These are phyloP conservation scores for Amphirosellinia nigrospora DNA, from an alignment of 495 filamentous ascomycete species.

Conservation along the genomic window DNA sequence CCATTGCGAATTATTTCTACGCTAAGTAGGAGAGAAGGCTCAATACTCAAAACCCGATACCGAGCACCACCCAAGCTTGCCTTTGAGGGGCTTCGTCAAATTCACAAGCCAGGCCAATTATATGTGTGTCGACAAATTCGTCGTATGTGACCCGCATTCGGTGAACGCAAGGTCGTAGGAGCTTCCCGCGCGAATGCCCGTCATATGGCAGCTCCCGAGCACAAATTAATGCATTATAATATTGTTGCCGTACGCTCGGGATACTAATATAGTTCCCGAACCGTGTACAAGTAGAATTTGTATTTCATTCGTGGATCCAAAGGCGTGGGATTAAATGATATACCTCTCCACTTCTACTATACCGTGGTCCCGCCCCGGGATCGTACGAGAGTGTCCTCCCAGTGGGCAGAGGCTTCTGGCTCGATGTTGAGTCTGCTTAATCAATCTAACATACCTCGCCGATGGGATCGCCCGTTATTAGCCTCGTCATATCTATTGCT, in stretches of 20 bases:
- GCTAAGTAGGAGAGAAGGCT: neutral
- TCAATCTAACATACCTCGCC: conserved; percentile 12
- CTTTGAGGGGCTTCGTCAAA: neutral
- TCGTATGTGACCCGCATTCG: conserved; percentile 1
- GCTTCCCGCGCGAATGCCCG: neutral
- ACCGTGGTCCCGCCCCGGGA: neutral
- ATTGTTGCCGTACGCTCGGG: neutral
- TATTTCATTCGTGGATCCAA: conserved; percentile 7
- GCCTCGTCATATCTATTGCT: conserved; percentile 12
- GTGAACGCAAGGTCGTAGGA: conserved; percentile 15
- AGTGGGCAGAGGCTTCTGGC: conserved; percentile 8
- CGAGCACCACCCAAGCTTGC: neutral
- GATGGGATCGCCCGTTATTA: conserved; percentile 13
- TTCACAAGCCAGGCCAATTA: conserved; percentile 15
- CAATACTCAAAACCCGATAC: neutral
- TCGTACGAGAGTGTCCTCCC: neutral
- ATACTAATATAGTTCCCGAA: neutral
- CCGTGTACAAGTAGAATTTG: neutral
- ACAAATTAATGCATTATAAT: neutral
- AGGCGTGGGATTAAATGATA: conserved; percentile 13
- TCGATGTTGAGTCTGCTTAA: conserved; percentile 6
- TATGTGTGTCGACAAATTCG: conserved; percentile 5
- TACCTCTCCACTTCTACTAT: neutral
- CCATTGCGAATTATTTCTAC: neutral
- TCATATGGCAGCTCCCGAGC: conserved; percentile 6